Percentiles rank a stretch among this genome's conserved stretches.
phyloP scores from a whole-genome alignment of 2,329 filamentous ascomycete species.

The Magnaporthales sp. region DNA sequence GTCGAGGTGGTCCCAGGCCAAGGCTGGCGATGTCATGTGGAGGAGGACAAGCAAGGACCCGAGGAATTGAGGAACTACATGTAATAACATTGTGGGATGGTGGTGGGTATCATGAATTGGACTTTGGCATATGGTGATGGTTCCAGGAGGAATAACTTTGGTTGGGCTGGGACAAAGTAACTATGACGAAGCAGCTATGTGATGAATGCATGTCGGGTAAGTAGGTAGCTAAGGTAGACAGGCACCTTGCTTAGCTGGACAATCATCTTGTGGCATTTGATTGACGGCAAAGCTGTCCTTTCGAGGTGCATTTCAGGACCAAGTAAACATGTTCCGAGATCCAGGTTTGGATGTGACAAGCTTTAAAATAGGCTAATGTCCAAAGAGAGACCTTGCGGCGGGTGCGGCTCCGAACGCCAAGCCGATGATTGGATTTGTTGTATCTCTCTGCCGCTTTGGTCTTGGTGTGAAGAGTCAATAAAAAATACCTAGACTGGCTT shows the following conservation, averaged over 20 bases:
- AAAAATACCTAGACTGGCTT: not conserved
- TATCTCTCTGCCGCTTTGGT: not conserved
- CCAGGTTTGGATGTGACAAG: not conserved
- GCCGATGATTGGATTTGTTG: not conserved
- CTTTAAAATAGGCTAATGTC: not conserved
- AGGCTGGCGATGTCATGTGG: not conserved
- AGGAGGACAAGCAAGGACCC: not conserved
- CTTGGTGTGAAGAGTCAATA: not conserved
- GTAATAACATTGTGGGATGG: not conserved
- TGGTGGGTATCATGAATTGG: not conserved
- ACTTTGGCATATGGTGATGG: not conserved
- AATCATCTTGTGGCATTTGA: not conserved
- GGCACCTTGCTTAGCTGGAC: too few relatives aligned
- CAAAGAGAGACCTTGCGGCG: not conserved
- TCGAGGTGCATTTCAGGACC: not conserved
- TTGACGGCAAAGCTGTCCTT: not conserved
- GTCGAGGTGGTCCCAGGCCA: conserved; percentile 6
- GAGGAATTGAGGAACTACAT: not conserved
- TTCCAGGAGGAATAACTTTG: not conserved
- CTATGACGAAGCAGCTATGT: not conserved
- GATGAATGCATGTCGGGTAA: not conserved
- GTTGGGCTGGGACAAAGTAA: not conserved
- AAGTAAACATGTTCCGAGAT: not conserved
- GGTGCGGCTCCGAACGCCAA: not conserved
- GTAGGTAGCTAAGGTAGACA: not conserved